Evolutionary conservation across 2,329 filamentous ascomycete species (phyloP), one percentile per base, ranked within the genome.

Genomic region (Aspergillus sclerotialis): DNA sequence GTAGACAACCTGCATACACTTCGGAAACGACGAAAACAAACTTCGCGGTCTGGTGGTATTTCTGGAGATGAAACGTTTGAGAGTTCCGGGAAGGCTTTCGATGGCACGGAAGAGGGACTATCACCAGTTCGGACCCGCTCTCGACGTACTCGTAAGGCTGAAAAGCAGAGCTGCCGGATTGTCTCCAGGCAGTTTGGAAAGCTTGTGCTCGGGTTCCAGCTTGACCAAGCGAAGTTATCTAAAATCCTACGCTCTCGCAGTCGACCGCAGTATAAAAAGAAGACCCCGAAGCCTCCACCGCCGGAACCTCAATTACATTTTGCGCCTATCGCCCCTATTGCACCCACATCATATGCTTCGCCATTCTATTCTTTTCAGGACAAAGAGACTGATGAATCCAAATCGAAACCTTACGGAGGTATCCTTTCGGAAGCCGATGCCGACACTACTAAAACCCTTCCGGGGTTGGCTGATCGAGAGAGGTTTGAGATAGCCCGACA

Each of bases 371-470:
- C 85, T 0, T 89, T 95, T 45, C 83, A 84, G 41, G 90, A 95
- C 47, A 85, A 84, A 45, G 90, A 95, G 48, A 79, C 79, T 12
- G 89, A 95, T 39, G 89, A 96, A 50, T 69, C 80, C 25, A 94
- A 93, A 58, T 84, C 84, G 32, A 96, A 94, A 56, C 92, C 92
- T 0, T 98, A 96, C 46, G 92, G 92, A 17, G 92, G 92, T 2
- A 94, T 98, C 33, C 70, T 98, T 17, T 84, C 77, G 0, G 90
- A 96, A 59, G 72, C 73, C 0, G 90, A 98, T 58, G 89, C 89
- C 1, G 90, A 96, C 53, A 98, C 92, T 0, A 80, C 84, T 2
- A 85, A 85, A 51, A 96, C 92, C 0, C 72, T 94, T 25, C 92
- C 92, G 1, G 75, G 78, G 21, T 74, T 81, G 28, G 76, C 80